Evolutionary conservation across 2,329 filamentous ascomycete species (phyloP).

Genomic region (Penicillium janthinellum): DNA sequence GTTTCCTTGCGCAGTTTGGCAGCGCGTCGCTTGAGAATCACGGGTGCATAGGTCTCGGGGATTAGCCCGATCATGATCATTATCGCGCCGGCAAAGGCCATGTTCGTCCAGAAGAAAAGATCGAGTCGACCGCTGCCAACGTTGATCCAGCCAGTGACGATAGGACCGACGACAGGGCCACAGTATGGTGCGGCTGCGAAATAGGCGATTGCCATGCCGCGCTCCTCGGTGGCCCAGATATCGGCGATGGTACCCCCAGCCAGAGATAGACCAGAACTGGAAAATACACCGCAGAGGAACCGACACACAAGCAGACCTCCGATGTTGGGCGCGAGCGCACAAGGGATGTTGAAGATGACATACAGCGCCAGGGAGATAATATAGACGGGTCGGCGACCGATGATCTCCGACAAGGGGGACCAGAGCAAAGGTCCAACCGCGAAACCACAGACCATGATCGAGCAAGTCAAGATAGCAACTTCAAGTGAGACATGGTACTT

Average conservation of each 20-base stretch:
- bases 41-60: slow-evolving; percentile 40
- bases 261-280: slow-evolving; percentile 32
- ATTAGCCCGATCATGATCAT: slow-evolving; percentile 28
- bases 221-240: slow-evolving; percentile 75
- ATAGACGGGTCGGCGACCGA: slow-evolving; percentile 37
- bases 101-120: slow-evolving; percentile 38
- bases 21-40: slow-evolving; percentile 38
- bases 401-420: slow-evolving; percentile 36
- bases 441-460: slow-evolving; percentile 75
- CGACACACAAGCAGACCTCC: slow-evolving; percentile 32
- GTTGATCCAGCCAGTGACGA: slow-evolving; percentile 72
- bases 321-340: slow-evolving; percentile 37
- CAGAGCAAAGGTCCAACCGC: slow-evolving; percentile 54
- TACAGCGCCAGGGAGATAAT: slow-evolving; percentile 37
- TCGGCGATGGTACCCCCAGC: slow-evolving; percentile 51
- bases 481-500: slow-evolving; percentile 71
- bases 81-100: slow-evolving; percentile 34
- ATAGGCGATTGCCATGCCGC: slow-evolving; percentile 78
- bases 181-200: slow-evolving; percentile 79
- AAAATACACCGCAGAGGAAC: slow-evolving; percentile 36
- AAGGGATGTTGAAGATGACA: slow-evolving; percentile 40
- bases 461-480: slow-evolving; percentile 69
- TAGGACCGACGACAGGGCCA: slow-evolving; percentile 71
- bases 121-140: slow-evolving; percentile 35
- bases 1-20: slow-evolving; percentile 36